Base-by-base conservation (phyloP, 331 rosid genomes). In the Phaseolus coccineus region DNA sequence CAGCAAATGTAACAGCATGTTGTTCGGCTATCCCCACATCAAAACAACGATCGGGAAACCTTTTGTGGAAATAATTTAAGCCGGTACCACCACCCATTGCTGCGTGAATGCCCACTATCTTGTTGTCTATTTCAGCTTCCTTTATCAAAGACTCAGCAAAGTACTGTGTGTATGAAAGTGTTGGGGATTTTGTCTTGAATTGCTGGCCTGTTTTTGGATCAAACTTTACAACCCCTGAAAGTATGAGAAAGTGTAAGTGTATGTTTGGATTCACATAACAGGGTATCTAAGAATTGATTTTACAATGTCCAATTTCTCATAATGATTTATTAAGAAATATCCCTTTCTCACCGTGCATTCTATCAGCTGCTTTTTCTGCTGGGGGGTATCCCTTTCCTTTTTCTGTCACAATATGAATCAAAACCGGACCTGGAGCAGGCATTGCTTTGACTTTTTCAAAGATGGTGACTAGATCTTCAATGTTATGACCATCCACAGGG, bases 31-130 rank as follows among this genome's bases (percentile, higher is more conserved):
- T 94, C 79, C 97, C 98, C 28, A 90, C 97, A 31, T 94, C 97
- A 11, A 94, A 92, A 84, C 96, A 92, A 15, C 97, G 94, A 0
- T 90, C 87, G 1, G 98, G 98, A 56, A 90, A 94, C 78, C 46
- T 88, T 77, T 94, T 94, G 68, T 89, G 94, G 89, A 94, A 94
- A 80, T 90, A 89, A 69, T 92, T 89, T 57, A 94, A 89, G 77
- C 96, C 97, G 7, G 98, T 94, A 3, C 96, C 98, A 40, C 94
- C 94, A 28, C 93, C 97, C 97, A 92, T 94, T 73, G 97, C 98
- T 47, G 98, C 98, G 59, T 94, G 98, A 74, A 94, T 90, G 12
- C 90, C 98, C 40, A 94, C 97, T 33, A 94, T 84, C 71, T 86
- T 89, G 1, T 69, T 87, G 74, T 94, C 98, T 10, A 19, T 2